These are phyloP conservation scores for Rhizopogon sp. DNA, from an alignment of 768 basidiomycete genomes.

Conservation along the genomic window DNA sequence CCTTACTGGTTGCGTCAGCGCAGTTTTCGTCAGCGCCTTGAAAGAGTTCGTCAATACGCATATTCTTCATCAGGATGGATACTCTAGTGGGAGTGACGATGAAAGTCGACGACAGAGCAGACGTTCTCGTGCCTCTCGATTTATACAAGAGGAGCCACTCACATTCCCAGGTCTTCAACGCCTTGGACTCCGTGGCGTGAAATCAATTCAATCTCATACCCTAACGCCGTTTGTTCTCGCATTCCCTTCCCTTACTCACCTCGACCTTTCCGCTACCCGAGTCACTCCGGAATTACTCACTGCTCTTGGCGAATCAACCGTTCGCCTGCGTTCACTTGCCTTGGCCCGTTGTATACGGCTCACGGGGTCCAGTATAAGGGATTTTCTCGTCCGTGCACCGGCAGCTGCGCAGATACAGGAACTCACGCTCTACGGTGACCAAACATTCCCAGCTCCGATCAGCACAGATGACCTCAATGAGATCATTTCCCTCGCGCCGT, in stretches of 20 bases:
- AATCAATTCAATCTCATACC: slow-evolving; percentile 65
- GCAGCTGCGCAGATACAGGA: slow-evolving; percentile 62
- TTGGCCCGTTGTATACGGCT: slow-evolving; percentile 84
- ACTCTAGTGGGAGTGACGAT: slow-evolving; percentile 42
- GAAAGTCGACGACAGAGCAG: slow-evolving; percentile 25
- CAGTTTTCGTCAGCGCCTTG: slow-evolving; percentile 83
- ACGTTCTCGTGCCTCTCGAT: slow-evolving; percentile 27
- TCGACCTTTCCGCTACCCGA: slow-evolving; percentile 90
- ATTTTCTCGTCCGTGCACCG: slow-evolving; percentile 66
- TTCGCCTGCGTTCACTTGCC: slow-evolving; percentile 74
- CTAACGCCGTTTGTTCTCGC: slow-evolving; percentile 73
- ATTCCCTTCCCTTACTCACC: slow-evolving; percentile 82
- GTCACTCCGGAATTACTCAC: slow-evolving; percentile 70
- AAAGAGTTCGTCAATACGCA: slow-evolving; percentile 75
- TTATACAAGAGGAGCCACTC: slow-evolving; percentile 43
- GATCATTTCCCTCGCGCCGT: slow-evolving; percentile 71
- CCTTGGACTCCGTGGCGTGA: slow-evolving; percentile 77
- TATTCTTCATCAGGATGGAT: slow-evolving; percentile 38
- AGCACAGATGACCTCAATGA: slow-evolving; percentile 57
- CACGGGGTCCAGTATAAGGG: slow-evolving; percentile 70
- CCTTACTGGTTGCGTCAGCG: slow-evolving; percentile 91
- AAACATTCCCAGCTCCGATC: slow-evolving; percentile 74
- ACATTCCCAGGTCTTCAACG: slow-evolving; percentile 68
- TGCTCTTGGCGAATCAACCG: slow-evolving; percentile 58
- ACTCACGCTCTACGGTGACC: slow-evolving; percentile 86